A percentile compares a stretch with the other conserved stretches of the same genome.
Conservation (phyloP, 495 filamentous ascomycete species). For the Venustampulla echinocandica region DNA sequence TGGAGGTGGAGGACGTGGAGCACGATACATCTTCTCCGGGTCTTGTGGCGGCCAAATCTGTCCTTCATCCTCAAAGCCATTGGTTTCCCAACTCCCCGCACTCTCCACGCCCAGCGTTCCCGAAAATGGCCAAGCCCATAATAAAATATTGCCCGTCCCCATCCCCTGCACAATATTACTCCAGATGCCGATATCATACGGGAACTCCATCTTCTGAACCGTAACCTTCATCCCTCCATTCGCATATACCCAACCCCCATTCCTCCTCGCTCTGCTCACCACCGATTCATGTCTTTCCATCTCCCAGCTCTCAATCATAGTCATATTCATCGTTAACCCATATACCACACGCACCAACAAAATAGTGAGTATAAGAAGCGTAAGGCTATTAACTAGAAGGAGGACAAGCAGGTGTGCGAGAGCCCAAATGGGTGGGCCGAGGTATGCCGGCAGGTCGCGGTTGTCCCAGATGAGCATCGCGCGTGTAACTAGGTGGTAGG, state of each 20-base stretch:
- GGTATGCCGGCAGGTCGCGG: constrained; percentile 67
- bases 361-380: constrained; percentile 56
- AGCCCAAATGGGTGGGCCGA: constrained; percentile 59
- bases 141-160: constrained; percentile 44
- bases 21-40: constrained; percentile 64
- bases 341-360: constrained; percentile 43
- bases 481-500: constrained; percentile 44
- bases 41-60: constrained; percentile 79
- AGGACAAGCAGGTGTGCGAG: constrained; percentile 61
- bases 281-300: constrained; percentile 77
- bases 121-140: constrained; percentile 42
- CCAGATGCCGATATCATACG: constrained; percentile 87
- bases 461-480: constrained; percentile 53
- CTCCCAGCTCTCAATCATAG: constrained; percentile 91
- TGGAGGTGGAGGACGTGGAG: background rate
- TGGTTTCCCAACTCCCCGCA: constrained; percentile 52
- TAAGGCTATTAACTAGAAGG: constrained; percentile 48
- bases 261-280: constrained; percentile 47
- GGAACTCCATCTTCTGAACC: constrained; percentile 68
- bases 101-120: constrained; percentile 28
- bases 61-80: constrained; percentile 71
- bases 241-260: constrained; percentile 50
- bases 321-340: constrained; percentile 42
- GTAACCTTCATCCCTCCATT: constrained; percentile 45
- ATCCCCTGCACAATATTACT: constrained; percentile 67